Percentiles rank a stretch among this genome's conserved stretches.
These are phyloP conservation scores for Pseudogymnoascus sp. DNA, from an alignment of 2,329 filamentous ascomycete species.

Conservation along the genomic window DNA sequence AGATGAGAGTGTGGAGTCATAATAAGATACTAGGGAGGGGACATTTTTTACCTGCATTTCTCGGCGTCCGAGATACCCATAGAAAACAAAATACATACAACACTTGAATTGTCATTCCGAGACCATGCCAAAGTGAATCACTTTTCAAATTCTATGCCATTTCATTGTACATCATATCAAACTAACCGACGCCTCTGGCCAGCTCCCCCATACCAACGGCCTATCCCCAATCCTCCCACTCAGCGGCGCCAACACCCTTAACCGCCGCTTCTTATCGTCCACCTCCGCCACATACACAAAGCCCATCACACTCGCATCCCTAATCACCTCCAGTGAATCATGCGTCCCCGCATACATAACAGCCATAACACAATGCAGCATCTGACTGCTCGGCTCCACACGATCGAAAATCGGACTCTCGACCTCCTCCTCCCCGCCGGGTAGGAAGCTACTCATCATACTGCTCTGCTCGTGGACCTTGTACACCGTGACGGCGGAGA, in stretches of 20 bases:
- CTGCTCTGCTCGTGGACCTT: conserved; percentile 45
- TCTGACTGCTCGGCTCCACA: conserved; percentile 54
- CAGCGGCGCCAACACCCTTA: conserved; percentile 77
- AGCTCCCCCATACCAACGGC: conserved; percentile 75
- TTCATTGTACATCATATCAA: conserved; percentile 18
- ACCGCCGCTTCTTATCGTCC: conserved; percentile 71
- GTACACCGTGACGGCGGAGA: conserved; percentile 66
- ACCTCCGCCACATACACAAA: conserved; percentile 91
- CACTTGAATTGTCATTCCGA: not conserved
- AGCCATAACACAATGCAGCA: conserved; percentile 77
- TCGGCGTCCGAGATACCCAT: conserved; percentile 9
- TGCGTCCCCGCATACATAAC: conserved; percentile 69
- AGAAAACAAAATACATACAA: conserved; percentile 4
- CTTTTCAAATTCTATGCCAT: not conserved
- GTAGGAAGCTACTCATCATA: conserved; percentile 27
- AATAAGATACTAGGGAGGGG: not conserved
- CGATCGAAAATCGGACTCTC: conserved; percentile 47
- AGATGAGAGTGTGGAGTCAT: not conserved
- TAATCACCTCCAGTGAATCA: conserved; percentile 63
- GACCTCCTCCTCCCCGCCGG: conserved; percentile 25
- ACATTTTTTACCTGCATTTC: conserved; percentile 6
- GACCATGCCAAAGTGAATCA: not conserved
- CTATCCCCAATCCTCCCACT: conserved; percentile 71
- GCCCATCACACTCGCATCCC: conserved; percentile 78
- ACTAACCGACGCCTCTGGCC: conserved; percentile 71